Conservation (phyloP, 2,329 filamentous ascomycete species). For the Apiospora pterosperma region DNA sequence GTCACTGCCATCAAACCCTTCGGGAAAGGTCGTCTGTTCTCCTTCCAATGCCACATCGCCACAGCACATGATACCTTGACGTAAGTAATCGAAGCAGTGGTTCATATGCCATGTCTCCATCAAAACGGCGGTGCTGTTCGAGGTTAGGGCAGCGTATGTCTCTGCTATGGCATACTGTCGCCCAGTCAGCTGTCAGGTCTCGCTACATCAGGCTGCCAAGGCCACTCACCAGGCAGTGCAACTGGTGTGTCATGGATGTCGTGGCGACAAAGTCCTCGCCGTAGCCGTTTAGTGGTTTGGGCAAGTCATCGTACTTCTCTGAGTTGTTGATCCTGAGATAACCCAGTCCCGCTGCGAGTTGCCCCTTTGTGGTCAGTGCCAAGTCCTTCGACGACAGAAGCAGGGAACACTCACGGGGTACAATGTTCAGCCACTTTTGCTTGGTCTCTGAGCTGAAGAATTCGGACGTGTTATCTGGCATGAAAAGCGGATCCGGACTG, state of each 20-base stretch:
- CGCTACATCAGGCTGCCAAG: not conserved
- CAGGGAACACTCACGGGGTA: constrained; percentile 29
- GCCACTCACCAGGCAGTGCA: constrained; percentile 36
- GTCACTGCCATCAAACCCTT: constrained; percentile 34
- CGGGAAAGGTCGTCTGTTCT: constrained; percentile 35
- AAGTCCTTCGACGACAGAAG: too few species aligned
- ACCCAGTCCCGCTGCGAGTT: constrained; percentile 31
- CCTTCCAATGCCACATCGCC: constrained; percentile 29
- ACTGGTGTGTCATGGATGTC: constrained; percentile 40
- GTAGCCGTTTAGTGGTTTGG: constrained; percentile 28
- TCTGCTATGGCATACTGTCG: constrained; percentile 33
- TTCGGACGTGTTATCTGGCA: constrained; percentile 35
- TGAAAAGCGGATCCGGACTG: constrained; percentile 31
- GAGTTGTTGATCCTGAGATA: constrained; percentile 35
- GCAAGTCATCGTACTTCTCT: constrained; percentile 32
- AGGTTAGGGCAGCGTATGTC: constrained; percentile 31
- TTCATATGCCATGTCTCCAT: constrained; percentile 32
- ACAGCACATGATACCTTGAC: constrained; percentile 25
- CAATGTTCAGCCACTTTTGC: constrained; percentile 34
- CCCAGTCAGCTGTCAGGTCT: not conserved
- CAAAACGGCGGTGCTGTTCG: constrained; percentile 22
- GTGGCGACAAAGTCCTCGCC: constrained; percentile 34
- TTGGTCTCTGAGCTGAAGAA: constrained; percentile 33
- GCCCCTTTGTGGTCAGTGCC: not conserved
- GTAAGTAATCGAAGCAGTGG: constrained; percentile 32